Evolutionary conservation across 768 basidiomycete genomes (phyloP).

Genomic region (Mycena haematopus): DNA sequence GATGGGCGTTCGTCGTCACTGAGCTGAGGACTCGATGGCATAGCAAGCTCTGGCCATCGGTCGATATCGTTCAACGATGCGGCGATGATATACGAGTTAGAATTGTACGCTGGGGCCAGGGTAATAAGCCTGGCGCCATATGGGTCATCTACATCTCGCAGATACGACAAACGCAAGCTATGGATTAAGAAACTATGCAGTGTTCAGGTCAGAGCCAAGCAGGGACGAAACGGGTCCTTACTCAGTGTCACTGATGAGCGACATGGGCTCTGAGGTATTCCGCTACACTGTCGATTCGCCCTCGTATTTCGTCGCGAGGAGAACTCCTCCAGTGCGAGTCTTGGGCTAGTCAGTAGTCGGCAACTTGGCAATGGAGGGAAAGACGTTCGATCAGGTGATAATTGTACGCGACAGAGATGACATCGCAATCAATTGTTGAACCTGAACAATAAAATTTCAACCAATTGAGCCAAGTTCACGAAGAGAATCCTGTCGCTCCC

Average conservation of each 20-base stretch:
- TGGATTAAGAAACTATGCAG: conserved; percentile 73
- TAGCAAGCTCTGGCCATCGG: conserved; percentile 84
- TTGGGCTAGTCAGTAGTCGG: conserved; percentile 81
- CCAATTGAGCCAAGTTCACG: too few species aligned
- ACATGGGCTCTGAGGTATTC: too few species aligned
- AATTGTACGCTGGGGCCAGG: conserved; percentile 74
- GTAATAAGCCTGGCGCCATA: conserved; percentile 85
- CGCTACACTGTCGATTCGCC: too few species aligned
- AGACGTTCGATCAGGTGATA: too few species aligned
- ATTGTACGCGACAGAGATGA: too few species aligned
- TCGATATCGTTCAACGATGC: conserved; percentile 80
- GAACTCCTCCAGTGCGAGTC: too few species aligned
- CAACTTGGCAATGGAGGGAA: too few species aligned
- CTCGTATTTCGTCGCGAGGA: too few species aligned
- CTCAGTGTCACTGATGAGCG: conserved; percentile 65
- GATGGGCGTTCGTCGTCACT: conserved; percentile 70
- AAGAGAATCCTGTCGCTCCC: too few species aligned
- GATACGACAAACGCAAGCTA: conserved; percentile 80
- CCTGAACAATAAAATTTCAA: too few species aligned
- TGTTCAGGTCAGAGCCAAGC: neutral
- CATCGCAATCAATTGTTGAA: too few species aligned
- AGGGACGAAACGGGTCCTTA: conserved; percentile 36
- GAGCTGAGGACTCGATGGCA: conserved; percentile 73
- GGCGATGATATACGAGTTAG: conserved; percentile 85
- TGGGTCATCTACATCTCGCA: conserved; percentile 89